Conservation (phyloP, 768 basidiomycete species). For the Hebeloma cylindrosporum region DNA sequence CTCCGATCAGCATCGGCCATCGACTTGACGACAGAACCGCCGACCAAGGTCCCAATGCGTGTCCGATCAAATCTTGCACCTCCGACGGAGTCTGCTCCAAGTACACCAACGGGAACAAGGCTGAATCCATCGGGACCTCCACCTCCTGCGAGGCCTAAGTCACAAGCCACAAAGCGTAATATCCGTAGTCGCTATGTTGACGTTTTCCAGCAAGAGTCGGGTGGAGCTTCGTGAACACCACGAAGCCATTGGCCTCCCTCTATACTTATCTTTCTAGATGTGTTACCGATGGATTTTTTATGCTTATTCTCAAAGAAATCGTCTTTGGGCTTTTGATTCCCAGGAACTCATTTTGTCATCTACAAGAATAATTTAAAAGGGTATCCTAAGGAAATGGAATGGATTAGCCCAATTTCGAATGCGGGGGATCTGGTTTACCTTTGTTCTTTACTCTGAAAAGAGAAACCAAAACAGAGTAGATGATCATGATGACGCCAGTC, state of each 20-base stretch:
- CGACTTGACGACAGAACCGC: conserved; percentile 54
- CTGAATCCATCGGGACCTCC: conserved; percentile 50
- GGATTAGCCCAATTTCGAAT: too few species aligned
- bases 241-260: conserved; percentile 10
- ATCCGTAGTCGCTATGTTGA: conserved; percentile 86
- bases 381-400: conserved; percentile 55
- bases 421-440: too few species aligned
- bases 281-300: too few species aligned
- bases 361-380: conserved; percentile 79
- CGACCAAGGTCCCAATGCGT: conserved; percentile 51
- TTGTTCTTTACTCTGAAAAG: conserved; percentile 91
- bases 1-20: conserved; percentile 64
- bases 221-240: conserved; percentile 22
- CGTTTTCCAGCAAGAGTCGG: conserved; percentile 67
- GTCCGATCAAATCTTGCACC: conserved; percentile 68
- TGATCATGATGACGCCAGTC: conserved; percentile 75
- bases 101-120: conserved; percentile 47
- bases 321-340: conserved; percentile 1
- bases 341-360: conserved; percentile 8
- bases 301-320: conserved; percentile 7
- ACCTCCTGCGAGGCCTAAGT: conserved; percentile 53
- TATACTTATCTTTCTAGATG: conserved; percentile 15
- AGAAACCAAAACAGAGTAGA: conserved; percentile 85
- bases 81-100: conserved; percentile 45
- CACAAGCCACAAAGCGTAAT: conserved; percentile 71